Percentiles rank a stretch among this genome's conserved stretches.
Conservation (phyloP, 768 basidiomycete species). For the Hygrophorus pudorinus region DNA sequence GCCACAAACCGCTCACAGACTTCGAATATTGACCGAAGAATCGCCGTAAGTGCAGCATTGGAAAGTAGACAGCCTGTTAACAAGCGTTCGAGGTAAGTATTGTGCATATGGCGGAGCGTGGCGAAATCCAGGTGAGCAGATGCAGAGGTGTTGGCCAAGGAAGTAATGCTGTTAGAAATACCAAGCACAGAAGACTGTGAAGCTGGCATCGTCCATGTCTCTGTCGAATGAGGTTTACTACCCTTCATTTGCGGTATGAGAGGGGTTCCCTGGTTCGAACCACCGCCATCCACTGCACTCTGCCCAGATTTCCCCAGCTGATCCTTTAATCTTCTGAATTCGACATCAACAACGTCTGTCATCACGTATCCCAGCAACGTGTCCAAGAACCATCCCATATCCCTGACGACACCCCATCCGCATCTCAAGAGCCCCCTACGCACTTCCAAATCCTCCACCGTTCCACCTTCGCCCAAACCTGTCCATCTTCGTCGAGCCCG, state of each 20-base stretch:
- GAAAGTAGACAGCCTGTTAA: constrained; percentile 72
- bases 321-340: constrained; percentile 64
- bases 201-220: not conserved
- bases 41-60: constrained; percentile 48
- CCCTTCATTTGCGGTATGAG: too few species aligned
- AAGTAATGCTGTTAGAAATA: not conserved
- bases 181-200: not conserved
- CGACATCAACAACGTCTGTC: constrained; percentile 83
- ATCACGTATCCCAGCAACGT: constrained; percentile 76
- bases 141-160: constrained; percentile 13
- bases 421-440: constrained; percentile 60
- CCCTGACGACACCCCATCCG: constrained; percentile 79
- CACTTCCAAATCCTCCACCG: constrained; percentile 54
- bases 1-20: constrained; percentile 82
- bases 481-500: constrained; percentile 81
- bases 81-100: constrained; percentile 70
- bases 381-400: constrained; percentile 91
- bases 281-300: constrained; percentile 6
- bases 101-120: constrained; percentile 73
- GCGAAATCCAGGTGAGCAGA: constrained; percentile 67
- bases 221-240: too few species aligned
- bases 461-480: constrained; percentile 79
- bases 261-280: constrained; percentile 1
- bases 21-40: constrained; percentile 66
- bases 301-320: constrained; percentile 32